These are phyloP conservation scores for Silene conica DNA, from an alignment of 148 eudicot genomes.

Conservation along the genomic window DNA sequence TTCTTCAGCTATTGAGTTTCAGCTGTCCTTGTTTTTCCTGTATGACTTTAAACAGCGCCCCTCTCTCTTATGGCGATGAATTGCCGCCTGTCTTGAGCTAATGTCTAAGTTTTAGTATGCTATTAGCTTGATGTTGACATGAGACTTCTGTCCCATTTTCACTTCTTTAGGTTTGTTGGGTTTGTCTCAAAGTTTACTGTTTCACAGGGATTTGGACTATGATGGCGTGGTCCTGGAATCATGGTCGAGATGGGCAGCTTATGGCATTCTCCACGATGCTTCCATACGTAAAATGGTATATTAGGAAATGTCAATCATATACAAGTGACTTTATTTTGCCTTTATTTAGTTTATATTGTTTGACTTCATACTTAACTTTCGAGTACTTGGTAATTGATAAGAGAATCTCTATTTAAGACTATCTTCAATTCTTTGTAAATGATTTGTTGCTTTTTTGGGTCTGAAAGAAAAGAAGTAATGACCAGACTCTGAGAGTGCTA, in stretches of 20 bases:
- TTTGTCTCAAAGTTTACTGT: neutral
- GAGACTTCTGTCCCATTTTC: neutral
- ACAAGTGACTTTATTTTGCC: neutral
- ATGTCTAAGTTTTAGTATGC: neutral
- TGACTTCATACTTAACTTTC: neutral
- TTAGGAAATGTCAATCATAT: too few species aligned
- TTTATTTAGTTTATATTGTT: slow-evolving; percentile 1
- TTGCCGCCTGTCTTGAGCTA: neutral
- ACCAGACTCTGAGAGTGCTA: neutral
- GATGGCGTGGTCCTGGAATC: slow-evolving; percentile 96
- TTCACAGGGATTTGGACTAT: slow-evolving; percentile 76
- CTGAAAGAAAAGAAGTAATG: neutral
- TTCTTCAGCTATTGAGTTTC: neutral
- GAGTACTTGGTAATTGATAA: neutral
- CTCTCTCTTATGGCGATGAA: neutral
- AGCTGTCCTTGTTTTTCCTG: neutral
- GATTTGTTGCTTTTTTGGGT: neutral
- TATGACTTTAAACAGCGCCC: neutral
- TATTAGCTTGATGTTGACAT: neutral
- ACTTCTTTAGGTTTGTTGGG: neutral
- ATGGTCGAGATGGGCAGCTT: slow-evolving; percentile 97
- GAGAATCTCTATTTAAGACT: neutral
- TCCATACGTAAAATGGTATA: slow-evolving; percentile 63
- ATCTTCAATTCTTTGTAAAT: neutral
- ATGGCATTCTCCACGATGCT: slow-evolving; percentile 73